These are phyloP conservation scores for Aspergillus sp. DNA, from an alignment of 2,329 filamentous ascomycete species.

Conservation along the genomic window DNA sequence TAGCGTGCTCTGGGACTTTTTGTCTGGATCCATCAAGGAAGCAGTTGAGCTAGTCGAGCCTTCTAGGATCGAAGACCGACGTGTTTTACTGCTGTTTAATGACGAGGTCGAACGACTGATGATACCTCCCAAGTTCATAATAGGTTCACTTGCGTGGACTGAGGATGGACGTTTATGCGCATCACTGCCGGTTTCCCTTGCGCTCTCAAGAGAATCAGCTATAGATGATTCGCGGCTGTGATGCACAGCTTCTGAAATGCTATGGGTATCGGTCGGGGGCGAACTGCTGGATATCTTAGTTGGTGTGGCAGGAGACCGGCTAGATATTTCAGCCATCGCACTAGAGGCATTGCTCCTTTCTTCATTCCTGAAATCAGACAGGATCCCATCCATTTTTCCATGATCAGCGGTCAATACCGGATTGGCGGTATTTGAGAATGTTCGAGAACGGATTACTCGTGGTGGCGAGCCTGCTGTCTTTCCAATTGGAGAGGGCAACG, in stretches of 20 bases:
- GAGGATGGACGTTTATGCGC: conserved; percentile 29
- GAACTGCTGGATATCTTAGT: conserved; percentile 48
- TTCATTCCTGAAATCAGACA: conserved; percentile 54
- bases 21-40: conserved; percentile 27
- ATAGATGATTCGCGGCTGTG: conserved; percentile 52
- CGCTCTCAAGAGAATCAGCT: conserved; percentile 42
- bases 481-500: conserved; percentile 31
- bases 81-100: conserved; percentile 27
- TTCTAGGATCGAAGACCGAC: conserved; percentile 32
- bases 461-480: conserved; percentile 48
- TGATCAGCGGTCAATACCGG: conserved; percentile 68
- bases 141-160: conserved; percentile 24
- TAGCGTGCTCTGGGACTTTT: conserved; percentile 41
- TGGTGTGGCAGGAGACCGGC: conserved; percentile 56
- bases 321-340: conserved; percentile 69
- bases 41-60: conserved; percentile 27
- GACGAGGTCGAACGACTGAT: conserved; percentile 27
- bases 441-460: conserved; percentile 59
- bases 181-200: conserved; percentile 19
- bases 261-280: conserved; percentile 36
- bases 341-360: conserved; percentile 61
- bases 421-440: conserved; percentile 62
- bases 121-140: conserved; percentile 21
- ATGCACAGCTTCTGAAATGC: conserved; percentile 38
- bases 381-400: conserved; percentile 64